phyloP scores from a whole-genome alignment of 768 basidiomycete genomes.

The Psilocybe azurescens region DNA sequence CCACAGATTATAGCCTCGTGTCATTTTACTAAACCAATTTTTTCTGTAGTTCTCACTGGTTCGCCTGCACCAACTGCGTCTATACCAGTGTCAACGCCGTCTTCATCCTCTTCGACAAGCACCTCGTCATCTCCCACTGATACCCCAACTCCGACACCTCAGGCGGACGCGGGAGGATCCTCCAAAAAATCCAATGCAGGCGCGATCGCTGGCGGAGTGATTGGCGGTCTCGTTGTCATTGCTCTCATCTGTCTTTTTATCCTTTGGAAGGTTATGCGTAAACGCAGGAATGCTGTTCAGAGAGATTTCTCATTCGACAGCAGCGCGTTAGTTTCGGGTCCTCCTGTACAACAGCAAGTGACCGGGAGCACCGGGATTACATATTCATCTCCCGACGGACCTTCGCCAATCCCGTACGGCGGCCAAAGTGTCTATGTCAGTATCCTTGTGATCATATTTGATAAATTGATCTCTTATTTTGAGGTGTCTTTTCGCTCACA shows the following conservation, averaged over 20 bases:
- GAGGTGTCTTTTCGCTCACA: neutral
- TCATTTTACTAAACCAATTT: neutral
- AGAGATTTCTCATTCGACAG: constrained; percentile 28
- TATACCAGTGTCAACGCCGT: constrained; percentile 3
- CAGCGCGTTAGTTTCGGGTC: constrained; percentile 27
- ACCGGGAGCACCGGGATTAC: constrained; percentile 10
- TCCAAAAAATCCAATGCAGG: constrained; percentile 43
- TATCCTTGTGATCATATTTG: constrained; percentile 4
- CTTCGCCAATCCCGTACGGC: constrained; percentile 16
- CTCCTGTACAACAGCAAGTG: constrained; percentile 14
- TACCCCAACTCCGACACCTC: constrained; percentile 7
- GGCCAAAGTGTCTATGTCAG: constrained; percentile 19
- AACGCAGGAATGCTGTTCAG: constrained; percentile 24
- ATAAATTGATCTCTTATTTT: neutral
- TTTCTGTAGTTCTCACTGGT: constrained; percentile 1
- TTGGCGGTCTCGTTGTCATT: constrained; percentile 54
- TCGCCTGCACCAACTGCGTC: constrained; percentile 6
- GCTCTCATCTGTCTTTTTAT: constrained; percentile 40
- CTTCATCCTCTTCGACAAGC: constrained; percentile 4
- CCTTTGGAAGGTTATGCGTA: constrained; percentile 45
- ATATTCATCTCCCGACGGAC: constrained; percentile 11
- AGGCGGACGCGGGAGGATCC: constrained; percentile 9
- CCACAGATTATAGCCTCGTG: neutral
- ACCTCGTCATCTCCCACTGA: constrained; percentile 1
- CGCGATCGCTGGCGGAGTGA: constrained; percentile 66